These are phyloP conservation scores for Starmerella roubikii DNA, from an alignment of 805 yeast species.

Conservation along the genomic window DNA sequence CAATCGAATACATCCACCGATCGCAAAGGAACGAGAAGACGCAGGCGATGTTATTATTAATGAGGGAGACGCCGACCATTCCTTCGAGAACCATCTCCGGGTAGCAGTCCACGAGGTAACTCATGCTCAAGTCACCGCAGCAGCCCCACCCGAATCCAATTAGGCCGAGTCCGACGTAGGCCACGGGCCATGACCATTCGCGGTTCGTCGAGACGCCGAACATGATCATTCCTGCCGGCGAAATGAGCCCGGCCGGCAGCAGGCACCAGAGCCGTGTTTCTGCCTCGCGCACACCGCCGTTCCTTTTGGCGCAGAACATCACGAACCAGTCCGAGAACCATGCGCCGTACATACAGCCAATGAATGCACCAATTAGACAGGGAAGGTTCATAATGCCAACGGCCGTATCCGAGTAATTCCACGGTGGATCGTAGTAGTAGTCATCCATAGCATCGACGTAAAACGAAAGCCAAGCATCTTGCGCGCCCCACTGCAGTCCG, in stretches of 20 bases:
- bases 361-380: slow-evolving; percentile 39
- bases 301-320: slow-evolving; percentile 35
- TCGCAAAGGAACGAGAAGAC: slow-evolving; percentile 48
- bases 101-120: slow-evolving; percentile 45
- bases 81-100: slow-evolving; percentile 41
- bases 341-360: slow-evolving; percentile 38
- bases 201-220: slow-evolving; percentile 55
- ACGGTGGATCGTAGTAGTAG: slow-evolving; percentile 50
- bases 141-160: slow-evolving; percentile 44
- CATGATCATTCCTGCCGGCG: slow-evolving; percentile 42
- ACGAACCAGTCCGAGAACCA: slow-evolving; percentile 39
- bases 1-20: slow-evolving; percentile 40
- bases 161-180: slow-evolving; percentile 42
- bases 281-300: slow-evolving; percentile 41
- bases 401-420: slow-evolving; percentile 48
- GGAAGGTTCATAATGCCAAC: slow-evolving; percentile 71
- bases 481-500: slow-evolving; percentile 68
- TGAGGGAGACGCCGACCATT: slow-evolving; percentile 42
- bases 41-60: slow-evolving; percentile 33
- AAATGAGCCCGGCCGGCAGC: slow-evolving; percentile 34
- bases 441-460: slow-evolving; percentile 64
- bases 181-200: slow-evolving; percentile 41
- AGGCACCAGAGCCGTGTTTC: slow-evolving; percentile 46
- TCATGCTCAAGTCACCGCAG: slow-evolving; percentile 33
- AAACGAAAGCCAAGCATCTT: slow-evolving; percentile 62